A percentile compares a stretch with the other conserved stretches of the same genome.
These are phyloP conservation scores for Jaltomata sinuosa DNA, from an alignment of 257 asterid species.

Conservation along the genomic window DNA sequence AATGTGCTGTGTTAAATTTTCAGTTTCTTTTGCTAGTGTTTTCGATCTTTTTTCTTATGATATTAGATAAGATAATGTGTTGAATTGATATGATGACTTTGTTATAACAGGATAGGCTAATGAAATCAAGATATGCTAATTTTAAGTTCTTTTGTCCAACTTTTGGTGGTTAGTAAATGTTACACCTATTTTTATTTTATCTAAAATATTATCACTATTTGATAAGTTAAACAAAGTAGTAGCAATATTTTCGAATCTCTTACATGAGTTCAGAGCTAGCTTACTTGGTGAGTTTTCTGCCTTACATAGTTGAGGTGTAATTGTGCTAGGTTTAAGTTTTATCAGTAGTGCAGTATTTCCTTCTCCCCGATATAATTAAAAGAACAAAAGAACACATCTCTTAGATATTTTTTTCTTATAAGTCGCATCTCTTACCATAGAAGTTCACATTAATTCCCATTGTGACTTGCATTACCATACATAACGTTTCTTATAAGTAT, in stretches of 20 bases:
- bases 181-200: not conserved
- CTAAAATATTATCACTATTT: not conserved
- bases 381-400: too few species aligned
- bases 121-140: conserved; percentile 19
- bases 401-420: too few species aligned
- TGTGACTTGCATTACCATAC: too few species aligned
- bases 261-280: too few species aligned
- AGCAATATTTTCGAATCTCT: not conserved
- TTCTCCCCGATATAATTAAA: too few species aligned
- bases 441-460: too few species aligned
- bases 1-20: conserved; percentile 17
- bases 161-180: not conserved
- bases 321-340: too few species aligned
- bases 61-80: conserved; percentile 39
- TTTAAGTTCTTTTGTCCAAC: not conserved
- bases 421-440: too few species aligned
- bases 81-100: conserved; percentile 34
- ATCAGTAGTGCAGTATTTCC: too few species aligned
- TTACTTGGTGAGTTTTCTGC: too few species aligned
- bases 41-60: not conserved
- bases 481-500: too few species aligned
- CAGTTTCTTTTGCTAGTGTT: not conserved
- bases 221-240: not conserved
- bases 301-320: too few species aligned
- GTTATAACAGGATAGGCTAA: conserved; percentile 32